phyloP scores from a whole-genome alignment of 2,329 filamentous ascomycete genomes.

The Fonsecaea multimorphosa region DNA sequence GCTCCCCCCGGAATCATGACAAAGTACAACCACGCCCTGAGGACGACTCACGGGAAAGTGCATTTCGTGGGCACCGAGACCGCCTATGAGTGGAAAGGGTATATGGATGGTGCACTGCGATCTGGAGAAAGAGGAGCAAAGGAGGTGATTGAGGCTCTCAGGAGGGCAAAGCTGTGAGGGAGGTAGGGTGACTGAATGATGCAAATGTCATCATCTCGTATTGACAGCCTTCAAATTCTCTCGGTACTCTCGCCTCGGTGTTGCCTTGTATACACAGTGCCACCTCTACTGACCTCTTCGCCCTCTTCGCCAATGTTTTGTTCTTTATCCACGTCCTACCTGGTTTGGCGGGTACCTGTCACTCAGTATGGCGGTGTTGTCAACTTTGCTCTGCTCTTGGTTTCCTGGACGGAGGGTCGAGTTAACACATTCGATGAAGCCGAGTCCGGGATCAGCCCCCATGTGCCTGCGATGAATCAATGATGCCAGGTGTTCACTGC shows the following conservation, averaged over 20 bases:
- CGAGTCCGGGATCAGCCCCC: conserved; percentile 4
- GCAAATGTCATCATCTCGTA: neutral
- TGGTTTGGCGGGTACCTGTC: neutral
- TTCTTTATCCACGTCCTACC: neutral
- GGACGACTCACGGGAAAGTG: conserved; percentile 49
- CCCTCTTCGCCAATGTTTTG: neutral
- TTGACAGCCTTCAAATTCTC: neutral
- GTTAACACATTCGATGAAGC: neutral
- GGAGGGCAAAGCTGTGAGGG: conserved; percentile 27
- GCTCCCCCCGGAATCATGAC: conserved; percentile 50
- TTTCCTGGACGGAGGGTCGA: neutral
- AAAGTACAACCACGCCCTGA: conserved; percentile 42
- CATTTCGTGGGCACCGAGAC: conserved; percentile 65
- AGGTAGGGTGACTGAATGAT: neutral
- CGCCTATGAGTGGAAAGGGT: conserved; percentile 61
- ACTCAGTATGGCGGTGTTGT: neutral
- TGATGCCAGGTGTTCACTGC: conserved; percentile 25
- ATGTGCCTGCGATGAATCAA: conserved; percentile 4
- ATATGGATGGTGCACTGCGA: conserved; percentile 64
- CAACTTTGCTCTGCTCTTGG: neutral
- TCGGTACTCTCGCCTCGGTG: neutral
- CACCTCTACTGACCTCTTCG: neutral
- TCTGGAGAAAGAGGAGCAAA: conserved; percentile 57
- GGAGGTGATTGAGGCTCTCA: conserved; percentile 50
- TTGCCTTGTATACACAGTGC: neutral